These are phyloP conservation scores for Houttuynia cordata DNA, from an alignment of 164 flowering plant genomes.

Conservation along the genomic window DNA sequence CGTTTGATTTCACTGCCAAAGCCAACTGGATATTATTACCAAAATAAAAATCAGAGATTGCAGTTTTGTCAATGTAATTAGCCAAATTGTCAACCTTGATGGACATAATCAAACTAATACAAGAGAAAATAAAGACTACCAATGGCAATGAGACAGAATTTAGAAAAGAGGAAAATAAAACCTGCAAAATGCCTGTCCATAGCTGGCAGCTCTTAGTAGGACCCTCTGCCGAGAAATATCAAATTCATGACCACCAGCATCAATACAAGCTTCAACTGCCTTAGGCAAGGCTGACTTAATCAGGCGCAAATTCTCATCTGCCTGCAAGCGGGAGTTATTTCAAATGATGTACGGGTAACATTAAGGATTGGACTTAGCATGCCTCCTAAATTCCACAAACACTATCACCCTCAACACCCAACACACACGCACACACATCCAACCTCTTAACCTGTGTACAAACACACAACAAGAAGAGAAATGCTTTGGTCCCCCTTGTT, in stretches of 20 bases:
- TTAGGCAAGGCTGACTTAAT: constrained; percentile 75
- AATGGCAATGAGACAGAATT: too few species aligned
- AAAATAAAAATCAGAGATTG: constrained; percentile 39
- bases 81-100: background rate
- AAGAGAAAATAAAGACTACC: too few species aligned
- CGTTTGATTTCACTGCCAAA: constrained; percentile 93
- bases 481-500: too few species aligned
- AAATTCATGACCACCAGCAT: constrained; percentile 98
- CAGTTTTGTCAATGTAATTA: background rate
- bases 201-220: constrained; percentile 89
- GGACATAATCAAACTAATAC: background rate
- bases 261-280: constrained; percentile 95
- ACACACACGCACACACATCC: too few species aligned
- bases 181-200: constrained; percentile 99
- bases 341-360: too few species aligned
- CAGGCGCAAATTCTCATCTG: constrained; percentile 92
- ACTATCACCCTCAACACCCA: background rate
- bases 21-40: constrained; percentile 80
- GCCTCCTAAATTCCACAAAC: background rate
- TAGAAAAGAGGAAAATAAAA: constrained; percentile 11
- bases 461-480: too few species aligned
- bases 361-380: too few species aligned
- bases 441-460: too few species aligned
- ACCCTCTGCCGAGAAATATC: constrained; percentile 72
- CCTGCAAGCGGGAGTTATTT: constrained; percentile 41